Percentiles rank a stretch among this genome's conserved stretches.
Evolutionary conservation across 2,329 filamentous ascomycete genomes (phyloP).

Genomic region (Aureobasidium sp.): DNA sequence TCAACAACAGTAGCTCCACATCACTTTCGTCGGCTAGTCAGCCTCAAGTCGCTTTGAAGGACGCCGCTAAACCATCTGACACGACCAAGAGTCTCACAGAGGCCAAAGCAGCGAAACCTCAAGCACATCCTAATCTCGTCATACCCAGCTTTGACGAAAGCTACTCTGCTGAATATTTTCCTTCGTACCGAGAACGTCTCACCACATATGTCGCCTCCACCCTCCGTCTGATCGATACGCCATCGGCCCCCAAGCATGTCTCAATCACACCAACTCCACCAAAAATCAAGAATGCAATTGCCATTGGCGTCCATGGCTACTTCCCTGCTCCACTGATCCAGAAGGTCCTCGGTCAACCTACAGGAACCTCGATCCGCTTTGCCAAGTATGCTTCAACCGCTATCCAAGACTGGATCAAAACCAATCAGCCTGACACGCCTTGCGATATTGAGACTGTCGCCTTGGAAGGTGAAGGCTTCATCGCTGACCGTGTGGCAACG

Average conservation of each 20-base stretch:
- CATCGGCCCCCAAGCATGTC: constrained; percentile 55
- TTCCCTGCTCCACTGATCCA: constrained; percentile 82
- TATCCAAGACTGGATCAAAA: constrained; percentile 73
- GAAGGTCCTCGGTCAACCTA: constrained; percentile 89
- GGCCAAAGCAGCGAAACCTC: not conserved
- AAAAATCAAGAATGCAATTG: constrained; percentile 74
- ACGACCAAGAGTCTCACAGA: not conserved
- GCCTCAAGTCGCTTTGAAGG: not conserved
- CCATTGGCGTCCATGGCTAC: constrained; percentile 89
- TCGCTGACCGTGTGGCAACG: constrained; percentile 79
- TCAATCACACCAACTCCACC: constrained; percentile 55
- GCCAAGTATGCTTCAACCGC: constrained; percentile 77
- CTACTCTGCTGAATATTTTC: constrained; percentile 44
- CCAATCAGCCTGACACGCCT: constrained; percentile 47
- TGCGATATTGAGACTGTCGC: constrained; percentile 91
- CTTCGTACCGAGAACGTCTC: constrained; percentile 35
- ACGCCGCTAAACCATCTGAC: not conserved
- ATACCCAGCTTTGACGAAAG: constrained; percentile 62
- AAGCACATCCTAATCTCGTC: constrained; percentile 48
- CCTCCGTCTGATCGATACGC: constrained; percentile 24
- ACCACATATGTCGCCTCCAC: constrained; percentile 29
- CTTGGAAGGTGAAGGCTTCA: constrained; percentile 88
- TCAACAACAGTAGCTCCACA: not conserved
- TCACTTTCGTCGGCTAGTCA: not conserved
- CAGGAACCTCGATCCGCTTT: constrained; percentile 89